Evolutionary conservation across 73 alveolate species (phyloP).

Genomic region (Paramecium sexaurelia): DNA sequence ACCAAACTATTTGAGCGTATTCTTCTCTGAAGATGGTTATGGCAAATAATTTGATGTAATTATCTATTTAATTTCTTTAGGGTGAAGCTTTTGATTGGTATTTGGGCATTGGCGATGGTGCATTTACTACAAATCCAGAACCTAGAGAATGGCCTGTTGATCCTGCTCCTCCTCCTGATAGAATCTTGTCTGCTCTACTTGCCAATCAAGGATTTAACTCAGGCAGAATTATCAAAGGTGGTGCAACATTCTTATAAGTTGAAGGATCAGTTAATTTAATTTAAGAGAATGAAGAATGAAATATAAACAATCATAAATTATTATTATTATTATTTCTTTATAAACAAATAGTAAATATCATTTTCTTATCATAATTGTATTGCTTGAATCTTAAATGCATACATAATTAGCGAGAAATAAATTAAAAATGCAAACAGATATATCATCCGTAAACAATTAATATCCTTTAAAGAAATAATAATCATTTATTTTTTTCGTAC

Average conservation of each 20-base stretch:
- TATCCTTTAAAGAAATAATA: neutral
- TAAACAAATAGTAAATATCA: neutral
- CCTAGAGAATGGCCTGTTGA: slow-evolving; percentile 37
- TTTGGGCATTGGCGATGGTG: slow-evolving; percentile 60
- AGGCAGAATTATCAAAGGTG: slow-evolving; percentile 23
- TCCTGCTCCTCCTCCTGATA: slow-evolving; percentile 55
- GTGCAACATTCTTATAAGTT: neutral
- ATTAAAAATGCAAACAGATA: neutral
- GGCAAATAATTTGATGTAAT: slow-evolving; percentile 18
- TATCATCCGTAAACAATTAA: slow-evolving; percentile 2
- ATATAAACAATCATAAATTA: neutral
- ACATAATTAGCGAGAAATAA: neutral
- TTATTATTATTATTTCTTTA: neutral
- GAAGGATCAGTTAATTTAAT: slow-evolving; percentile 4
- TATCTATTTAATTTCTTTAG: neutral
- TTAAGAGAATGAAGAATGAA: neutral
- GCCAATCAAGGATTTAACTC: slow-evolving; percentile 54
- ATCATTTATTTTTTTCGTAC: slow-evolving; percentile 14
- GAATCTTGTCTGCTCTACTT: slow-evolving; percentile 18
- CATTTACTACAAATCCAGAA: slow-evolving; percentile 36
- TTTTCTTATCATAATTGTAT: neutral
- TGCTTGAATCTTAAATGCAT: neutral
- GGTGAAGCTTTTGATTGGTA: slow-evolving; percentile 55
- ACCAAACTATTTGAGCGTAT: slow-evolving; percentile 18
- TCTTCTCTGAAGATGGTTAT: slow-evolving; percentile 45